Percentiles rank a stretch among this genome's conserved stretches.
Evolutionary conservation across 768 basidiomycete genomes (phyloP).

Genomic region (Boletus subcaerulescens): DNA sequence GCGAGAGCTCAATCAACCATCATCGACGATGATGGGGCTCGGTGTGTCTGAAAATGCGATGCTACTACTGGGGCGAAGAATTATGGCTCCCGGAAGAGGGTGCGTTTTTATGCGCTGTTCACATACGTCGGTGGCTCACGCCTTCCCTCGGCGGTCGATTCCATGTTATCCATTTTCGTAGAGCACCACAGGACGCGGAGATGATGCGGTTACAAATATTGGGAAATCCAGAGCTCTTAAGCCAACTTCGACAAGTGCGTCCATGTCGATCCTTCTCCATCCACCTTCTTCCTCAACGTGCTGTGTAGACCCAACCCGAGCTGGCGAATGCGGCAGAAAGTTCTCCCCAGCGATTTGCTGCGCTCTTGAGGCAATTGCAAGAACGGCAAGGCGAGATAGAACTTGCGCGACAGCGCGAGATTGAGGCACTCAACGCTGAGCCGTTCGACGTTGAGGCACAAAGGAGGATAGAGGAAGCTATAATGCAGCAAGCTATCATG

Average conservation of each 20-base stretch:
- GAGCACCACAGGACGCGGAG: constrained; percentile 81
- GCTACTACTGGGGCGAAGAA: constrained; percentile 65
- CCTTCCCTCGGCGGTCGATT: neutral
- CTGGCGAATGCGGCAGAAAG: constrained; percentile 66
- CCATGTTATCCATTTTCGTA: constrained; percentile 24
- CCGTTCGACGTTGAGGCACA: constrained; percentile 94
- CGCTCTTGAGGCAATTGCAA: constrained; percentile 62
- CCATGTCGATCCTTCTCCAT: neutral
- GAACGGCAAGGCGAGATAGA: constrained; percentile 55
- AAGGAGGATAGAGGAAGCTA: constrained; percentile 88
- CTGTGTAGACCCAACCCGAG: constrained; percentile 71
- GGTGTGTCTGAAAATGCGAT: constrained; percentile 62
- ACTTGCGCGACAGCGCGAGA: constrained; percentile 55
- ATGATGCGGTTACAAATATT: constrained; percentile 87
- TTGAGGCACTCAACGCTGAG: constrained; percentile 73
- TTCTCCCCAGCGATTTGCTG: constrained; percentile 72
- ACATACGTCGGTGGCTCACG: neutral
- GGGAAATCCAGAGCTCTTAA: constrained; percentile 80
- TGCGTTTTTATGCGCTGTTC: constrained; percentile 7
- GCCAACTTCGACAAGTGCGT: constrained; percentile 60
- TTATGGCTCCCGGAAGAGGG: constrained; percentile 41
- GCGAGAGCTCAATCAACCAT: constrained; percentile 60
- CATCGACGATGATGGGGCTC: constrained; percentile 64
- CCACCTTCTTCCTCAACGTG: neutral
- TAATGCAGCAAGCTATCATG: constrained; percentile 81